Evolutionary conservation across 345 rosid genomes (phyloP).

Genomic region (Arabidopsis suecica): DNA sequence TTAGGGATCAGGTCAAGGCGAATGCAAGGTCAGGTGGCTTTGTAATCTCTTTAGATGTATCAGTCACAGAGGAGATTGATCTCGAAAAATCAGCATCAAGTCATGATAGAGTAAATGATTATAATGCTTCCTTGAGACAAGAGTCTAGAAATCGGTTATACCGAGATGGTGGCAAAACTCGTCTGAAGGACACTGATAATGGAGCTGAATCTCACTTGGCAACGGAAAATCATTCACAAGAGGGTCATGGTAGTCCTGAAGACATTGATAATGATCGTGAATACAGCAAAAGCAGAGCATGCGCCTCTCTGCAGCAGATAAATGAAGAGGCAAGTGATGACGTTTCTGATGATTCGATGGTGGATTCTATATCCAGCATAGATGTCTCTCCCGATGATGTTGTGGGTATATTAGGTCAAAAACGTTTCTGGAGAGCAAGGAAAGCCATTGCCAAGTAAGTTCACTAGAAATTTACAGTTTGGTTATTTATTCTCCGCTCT

Average conservation of each 20-base stretch:
- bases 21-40: constrained; percentile 40
- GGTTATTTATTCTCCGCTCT: background rate
- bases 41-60: constrained; percentile 31
- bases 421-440: constrained; percentile 94
- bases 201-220: constrained; percentile 40
- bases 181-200: constrained; percentile 42
- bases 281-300: constrained; percentile 41
- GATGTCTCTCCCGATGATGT: constrained; percentile 85
- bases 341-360: constrained; percentile 62
- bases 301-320: constrained; percentile 40
- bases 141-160: constrained; percentile 43
- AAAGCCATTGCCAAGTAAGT: constrained; percentile 89
- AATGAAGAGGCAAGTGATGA: constrained; percentile 62
- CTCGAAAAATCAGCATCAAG: constrained; percentile 36
- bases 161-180: constrained; percentile 29
- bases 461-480: constrained; percentile 4
- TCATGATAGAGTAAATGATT: constrained; percentile 42
- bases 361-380: constrained; percentile 63
- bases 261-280: constrained; percentile 48
- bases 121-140: constrained; percentile 46
- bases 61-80: constrained; percentile 40
- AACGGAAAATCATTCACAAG: constrained; percentile 42
- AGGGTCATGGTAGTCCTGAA: constrained; percentile 44
- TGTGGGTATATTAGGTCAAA: constrained; percentile 87
- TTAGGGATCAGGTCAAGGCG: constrained; percentile 42